Base-by-base conservation (phyloP, 1,284 basidiomycete genomes). In the Cutaneotrichosporon sp. region DNA sequence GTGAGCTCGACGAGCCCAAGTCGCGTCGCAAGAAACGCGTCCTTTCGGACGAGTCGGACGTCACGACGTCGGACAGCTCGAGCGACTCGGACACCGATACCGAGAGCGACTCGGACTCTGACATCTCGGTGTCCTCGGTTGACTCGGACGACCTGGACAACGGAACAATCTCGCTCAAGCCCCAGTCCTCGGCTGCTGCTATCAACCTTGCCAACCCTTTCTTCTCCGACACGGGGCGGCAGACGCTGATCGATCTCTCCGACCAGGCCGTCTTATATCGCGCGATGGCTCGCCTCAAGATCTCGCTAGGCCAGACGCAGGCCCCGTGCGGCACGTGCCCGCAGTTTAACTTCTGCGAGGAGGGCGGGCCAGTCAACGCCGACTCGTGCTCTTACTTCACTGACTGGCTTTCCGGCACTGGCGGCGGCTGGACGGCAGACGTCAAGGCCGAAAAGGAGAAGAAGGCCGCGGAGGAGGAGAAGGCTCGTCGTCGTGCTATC, bases 321-420 rank as follows among this genome's bases (percentile, higher is more conserved):
- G 84, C 87, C 3, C 88, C 89, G 14, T 91, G 90, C 73, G 86
- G 85, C 53, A 79, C 83, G 34, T 91, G 89, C 72, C 88, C 89
- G 11, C 86, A 87, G 33, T 90, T 91, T 69, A 86, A 87, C 34
- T 91, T 91, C 70, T 92, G 90, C 79, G 87, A 77, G 46, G 73
- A 87, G 72, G 83, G 84, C 51, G 90, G 89, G 1, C 90, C 91
- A 0, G 89, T 91, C 36, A 90, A 91, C 72, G 84, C 90, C 10
- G 76, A 76, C 53, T 86, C 86, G 60, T 92, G 90, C 75, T 83
- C 85, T 47, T 92, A 92, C 76, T 90, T 87, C 67, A 83, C 81
- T 14, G 84, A 86, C 42, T 92, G 89, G 89, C 74, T 91, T 52
- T 85, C 60, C 9, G 74, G 75, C 47, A 51, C 53, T 27, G 60